Conservation (phyloP, 352 stramenopile species). For the Globisporangium spiculum region DNA sequence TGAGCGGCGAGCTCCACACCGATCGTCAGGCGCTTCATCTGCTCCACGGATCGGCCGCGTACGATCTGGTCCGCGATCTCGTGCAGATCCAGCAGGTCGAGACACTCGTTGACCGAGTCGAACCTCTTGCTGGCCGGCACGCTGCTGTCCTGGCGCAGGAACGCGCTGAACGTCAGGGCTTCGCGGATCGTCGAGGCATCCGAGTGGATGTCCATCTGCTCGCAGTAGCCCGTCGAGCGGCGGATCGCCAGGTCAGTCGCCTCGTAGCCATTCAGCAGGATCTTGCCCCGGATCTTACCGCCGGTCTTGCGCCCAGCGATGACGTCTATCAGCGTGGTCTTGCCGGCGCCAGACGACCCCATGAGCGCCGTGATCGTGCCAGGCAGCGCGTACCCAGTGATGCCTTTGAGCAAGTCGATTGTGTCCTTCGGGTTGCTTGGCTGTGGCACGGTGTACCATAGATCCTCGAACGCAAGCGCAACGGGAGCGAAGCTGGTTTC, state of each 20-base stretch:
- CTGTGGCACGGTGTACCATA: too few relatives aligned
- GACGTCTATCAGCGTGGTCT: slow-evolving; percentile 91
- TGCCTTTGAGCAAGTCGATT: too few relatives aligned
- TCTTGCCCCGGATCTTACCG: slow-evolving; percentile 64
- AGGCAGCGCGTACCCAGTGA: too few relatives aligned
- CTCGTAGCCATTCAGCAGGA: slow-evolving; percentile 76
- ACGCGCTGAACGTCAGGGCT: slow-evolving; percentile 76
- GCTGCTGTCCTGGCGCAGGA: slow-evolving; percentile 34
- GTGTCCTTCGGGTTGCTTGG: too few relatives aligned
- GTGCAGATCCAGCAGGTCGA: too few relatives aligned
- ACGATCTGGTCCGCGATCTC: too few relatives aligned
- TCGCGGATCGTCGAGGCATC: slow-evolving; percentile 83
- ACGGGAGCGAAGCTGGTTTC: too few relatives aligned
- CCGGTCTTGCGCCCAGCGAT: slow-evolving; percentile 86
- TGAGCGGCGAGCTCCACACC: slow-evolving; percentile 61
- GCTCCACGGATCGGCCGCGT: slow-evolving; percentile 20
- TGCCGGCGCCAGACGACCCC: slow-evolving; percentile 51
- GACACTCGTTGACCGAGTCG: too few relatives aligned
- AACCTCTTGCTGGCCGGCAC: slow-evolving; percentile 22
- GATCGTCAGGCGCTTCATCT: slow-evolving; percentile 36
- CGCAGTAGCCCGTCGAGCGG: slow-evolving; percentile 23
- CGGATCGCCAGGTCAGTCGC: slow-evolving; percentile 20
- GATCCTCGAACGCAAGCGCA: too few relatives aligned
- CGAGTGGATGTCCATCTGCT: slow-evolving; percentile 79
- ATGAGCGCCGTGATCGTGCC: slow-evolving; percentile 45